A percentile compares a stretch with the other conserved stretches of the same genome.
Evolutionary conservation across 352 stramenopile species (phyloP).

Genomic region (Phytophthora macrochlamydospora): DNA sequence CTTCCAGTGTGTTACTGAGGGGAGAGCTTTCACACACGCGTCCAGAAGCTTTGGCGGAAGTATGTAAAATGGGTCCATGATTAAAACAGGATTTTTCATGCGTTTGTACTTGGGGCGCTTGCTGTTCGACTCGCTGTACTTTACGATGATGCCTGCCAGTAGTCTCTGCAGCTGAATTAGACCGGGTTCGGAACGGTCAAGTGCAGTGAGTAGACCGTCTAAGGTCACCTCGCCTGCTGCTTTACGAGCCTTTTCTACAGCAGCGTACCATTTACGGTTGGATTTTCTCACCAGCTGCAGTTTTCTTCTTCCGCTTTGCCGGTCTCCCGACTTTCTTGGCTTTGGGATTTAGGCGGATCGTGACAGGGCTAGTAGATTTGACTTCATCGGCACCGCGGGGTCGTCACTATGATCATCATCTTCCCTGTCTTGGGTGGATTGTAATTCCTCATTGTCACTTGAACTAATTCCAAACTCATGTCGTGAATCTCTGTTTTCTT

Average conservation of each 20-base stretch:
- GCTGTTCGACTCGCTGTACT: not conserved
- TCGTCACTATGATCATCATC: not conserved
- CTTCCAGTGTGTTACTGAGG: not conserved
- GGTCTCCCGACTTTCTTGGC: not conserved
- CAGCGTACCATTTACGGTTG: constrained; percentile 2
- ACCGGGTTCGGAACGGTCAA: constrained; percentile 1
- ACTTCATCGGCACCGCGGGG: too few relatives aligned
- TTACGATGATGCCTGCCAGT: not conserved
- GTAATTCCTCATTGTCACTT: not conserved
- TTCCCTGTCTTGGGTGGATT: not conserved
- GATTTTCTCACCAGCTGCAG: not conserved
- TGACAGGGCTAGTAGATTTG: not conserved
- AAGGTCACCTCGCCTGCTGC: constrained; percentile 8
- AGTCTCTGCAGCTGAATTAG: not conserved
- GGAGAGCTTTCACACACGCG: constrained; percentile 3
- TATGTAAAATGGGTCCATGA: constrained; percentile 18
- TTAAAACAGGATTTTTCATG: constrained; percentile 3
- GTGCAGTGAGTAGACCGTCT: not conserved
- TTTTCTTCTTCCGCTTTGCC: not conserved
- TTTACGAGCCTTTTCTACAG: not conserved
- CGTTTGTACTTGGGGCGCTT: constrained; percentile 9
- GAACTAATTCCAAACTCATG: too few relatives aligned
- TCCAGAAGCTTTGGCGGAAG: constrained; percentile 6
- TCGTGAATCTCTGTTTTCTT: too few relatives aligned
- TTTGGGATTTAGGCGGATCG: constrained; percentile 1